These are phyloP conservation scores for Discostella stelligeroides DNA, from an alignment of 108 stramenopile genomes.

Conservation along the genomic window DNA sequence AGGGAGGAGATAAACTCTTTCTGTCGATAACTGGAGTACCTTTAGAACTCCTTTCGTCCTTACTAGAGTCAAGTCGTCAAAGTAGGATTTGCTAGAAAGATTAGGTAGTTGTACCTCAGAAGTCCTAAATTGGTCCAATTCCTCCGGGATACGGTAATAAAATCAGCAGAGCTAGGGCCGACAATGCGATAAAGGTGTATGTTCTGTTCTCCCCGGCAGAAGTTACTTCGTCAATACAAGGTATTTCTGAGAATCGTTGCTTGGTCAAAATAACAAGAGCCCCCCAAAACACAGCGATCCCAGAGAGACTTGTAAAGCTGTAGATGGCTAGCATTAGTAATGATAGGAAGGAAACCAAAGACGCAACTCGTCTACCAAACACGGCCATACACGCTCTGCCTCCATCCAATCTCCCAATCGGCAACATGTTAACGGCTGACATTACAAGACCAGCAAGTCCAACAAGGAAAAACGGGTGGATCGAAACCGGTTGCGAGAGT, in stretches of 20 bases:
- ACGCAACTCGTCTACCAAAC: constrained; percentile 61
- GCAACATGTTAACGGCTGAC: constrained; percentile 86
- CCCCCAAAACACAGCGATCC: constrained; percentile 58
- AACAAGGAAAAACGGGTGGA: constrained; percentile 85
- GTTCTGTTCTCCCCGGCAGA: constrained; percentile 53
- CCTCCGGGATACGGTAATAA: constrained; percentile 73
- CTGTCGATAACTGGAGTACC: too few relatives aligned
- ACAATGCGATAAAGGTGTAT: constrained; percentile 43
- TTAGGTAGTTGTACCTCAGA: too few relatives aligned
- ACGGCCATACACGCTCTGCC: constrained; percentile 76
- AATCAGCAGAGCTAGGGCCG: constrained; percentile 49
- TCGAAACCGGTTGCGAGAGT: constrained; percentile 75
- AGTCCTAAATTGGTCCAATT: constrained; percentile 20
- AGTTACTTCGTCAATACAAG: constrained; percentile 70
- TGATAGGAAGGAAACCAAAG: constrained; percentile 46
- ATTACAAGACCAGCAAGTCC: constrained; percentile 83
- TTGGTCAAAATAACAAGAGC: constrained; percentile 61
- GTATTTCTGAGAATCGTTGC: constrained; percentile 63
- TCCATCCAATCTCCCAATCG: constrained; percentile 90
- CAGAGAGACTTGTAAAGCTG: constrained; percentile 38
- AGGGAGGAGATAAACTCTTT: too few relatives aligned
- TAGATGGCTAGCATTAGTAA: constrained; percentile 52
- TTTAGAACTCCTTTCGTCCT: too few relatives aligned
- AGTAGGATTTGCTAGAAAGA: too few relatives aligned
- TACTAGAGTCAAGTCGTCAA: too few relatives aligned